Conservation (phyloP, 2,329 filamentous ascomycete species). For the Penicillium freii region DNA sequence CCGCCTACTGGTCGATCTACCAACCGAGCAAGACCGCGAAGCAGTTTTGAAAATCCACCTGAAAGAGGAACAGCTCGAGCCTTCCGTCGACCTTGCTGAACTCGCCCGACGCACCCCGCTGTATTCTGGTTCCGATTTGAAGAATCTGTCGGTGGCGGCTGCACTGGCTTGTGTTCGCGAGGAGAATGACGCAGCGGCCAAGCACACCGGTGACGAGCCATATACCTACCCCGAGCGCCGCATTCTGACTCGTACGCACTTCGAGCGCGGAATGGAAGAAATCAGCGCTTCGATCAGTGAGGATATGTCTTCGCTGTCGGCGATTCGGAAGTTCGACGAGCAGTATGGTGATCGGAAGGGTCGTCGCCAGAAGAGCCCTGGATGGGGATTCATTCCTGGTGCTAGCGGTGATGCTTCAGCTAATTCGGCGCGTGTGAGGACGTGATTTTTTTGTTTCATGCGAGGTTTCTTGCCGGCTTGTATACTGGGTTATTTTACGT, state of each 20-base stretch:
- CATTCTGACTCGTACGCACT: slow-evolving; percentile 67
- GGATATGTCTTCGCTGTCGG: slow-evolving; percentile 82
- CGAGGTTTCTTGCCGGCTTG: background rate
- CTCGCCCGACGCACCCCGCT: slow-evolving; percentile 48
- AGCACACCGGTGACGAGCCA: slow-evolving; percentile 38
- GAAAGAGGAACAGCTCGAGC: slow-evolving; percentile 46
- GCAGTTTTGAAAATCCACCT: slow-evolving; percentile 52
- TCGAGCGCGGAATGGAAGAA: slow-evolving; percentile 80
- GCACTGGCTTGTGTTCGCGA: slow-evolving; percentile 50
- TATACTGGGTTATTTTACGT: slow-evolving; percentile 1
- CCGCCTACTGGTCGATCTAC: slow-evolving; percentile 51
- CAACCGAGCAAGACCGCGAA: slow-evolving; percentile 45
- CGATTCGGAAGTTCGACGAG: slow-evolving; percentile 93
- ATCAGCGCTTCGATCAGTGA: slow-evolving; percentile 91
- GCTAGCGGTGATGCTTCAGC: slow-evolving; percentile 30
- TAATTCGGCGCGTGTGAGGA: slow-evolving; percentile 45
- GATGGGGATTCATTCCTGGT: slow-evolving; percentile 51
- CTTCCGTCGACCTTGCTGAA: slow-evolving; percentile 42
- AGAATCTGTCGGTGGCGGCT: slow-evolving; percentile 52
- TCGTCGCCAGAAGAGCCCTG: slow-evolving; percentile 58
- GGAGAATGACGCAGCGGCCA: slow-evolving; percentile 43
- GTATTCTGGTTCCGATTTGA: slow-evolving; percentile 54
- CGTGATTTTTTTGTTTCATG: slow-evolving; percentile 21
- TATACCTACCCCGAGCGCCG: slow-evolving; percentile 69
- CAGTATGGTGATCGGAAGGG: slow-evolving; percentile 81